These are phyloP conservation scores for Orbilia brochopaga DNA, from an alignment of 2,329 filamentous ascomycete species.

Conservation along the genomic window DNA sequence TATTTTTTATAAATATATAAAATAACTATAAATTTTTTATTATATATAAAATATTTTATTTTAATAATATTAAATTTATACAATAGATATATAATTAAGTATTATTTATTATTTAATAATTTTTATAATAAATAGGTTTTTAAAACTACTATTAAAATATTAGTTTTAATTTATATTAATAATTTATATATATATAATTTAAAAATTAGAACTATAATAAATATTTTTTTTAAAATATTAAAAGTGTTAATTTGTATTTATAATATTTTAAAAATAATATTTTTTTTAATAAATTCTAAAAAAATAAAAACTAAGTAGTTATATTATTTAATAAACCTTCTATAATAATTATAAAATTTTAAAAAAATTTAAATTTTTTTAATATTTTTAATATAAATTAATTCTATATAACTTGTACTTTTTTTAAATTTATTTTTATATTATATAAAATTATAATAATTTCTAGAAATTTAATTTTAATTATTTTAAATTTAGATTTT, in stretches of 20 bases:
- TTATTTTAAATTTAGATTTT: conserved; percentile 14
- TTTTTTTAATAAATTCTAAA: conserved; percentile 11
- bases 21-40: too few species aligned
- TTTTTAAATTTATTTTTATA: conserved; percentile 4
- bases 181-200: conserved; percentile 2
- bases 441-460: conserved; percentile 6
- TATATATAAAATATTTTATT: conserved; percentile 16
- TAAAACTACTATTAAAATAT: conserved; percentile 9
- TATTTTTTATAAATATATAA: conserved; percentile 9
- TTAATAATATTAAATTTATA: background rate
- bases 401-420: conserved; percentile 11
- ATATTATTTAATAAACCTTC: conserved; percentile 3
- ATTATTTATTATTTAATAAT: background rate
- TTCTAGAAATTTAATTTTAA: conserved; percentile 3
- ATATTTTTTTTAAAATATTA: conserved; percentile 6
- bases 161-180: conserved; percentile 13
- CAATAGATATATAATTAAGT: background rate
- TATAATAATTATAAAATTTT: conserved; percentile 5
- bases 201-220: conserved; percentile 8
- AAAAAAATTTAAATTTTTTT: conserved; percentile 13
- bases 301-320: conserved; percentile 8
- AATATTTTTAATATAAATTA: background rate
- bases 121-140: conserved; percentile 4
- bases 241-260: conserved; percentile 3
- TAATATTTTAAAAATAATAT: background rate